Base-by-base conservation (phyloP, 768 basidiomycete genomes). In the Pholiota microspora region DNA sequence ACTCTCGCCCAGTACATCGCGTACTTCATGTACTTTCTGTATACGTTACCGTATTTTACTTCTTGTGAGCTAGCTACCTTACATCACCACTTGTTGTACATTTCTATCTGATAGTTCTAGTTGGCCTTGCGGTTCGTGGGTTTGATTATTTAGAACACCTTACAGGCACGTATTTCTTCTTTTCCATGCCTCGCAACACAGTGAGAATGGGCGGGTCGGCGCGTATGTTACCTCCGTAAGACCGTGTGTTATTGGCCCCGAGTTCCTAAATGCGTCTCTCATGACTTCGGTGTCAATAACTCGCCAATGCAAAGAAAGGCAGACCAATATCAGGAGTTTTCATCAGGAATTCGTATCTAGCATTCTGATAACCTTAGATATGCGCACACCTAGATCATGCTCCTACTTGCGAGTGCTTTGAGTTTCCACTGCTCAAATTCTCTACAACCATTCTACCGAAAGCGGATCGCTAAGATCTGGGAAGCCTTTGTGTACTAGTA, bases 161-260 rank as follows among this genome's bases (percentile, higher is more conserved):
- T 23, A 10, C 40, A 6, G n/a, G n/a, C 40, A 10, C 40, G 21
- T 23, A 21, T n/a, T 42, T 10, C 12, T 10, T 3, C 21, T 18
- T 44, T 12, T 4, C 25, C 28, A 40, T 51, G 18, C 48, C 18
- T 49, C 48, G 13, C 23, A 42, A 25, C 40, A 35, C 51, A 51
- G 51, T 51, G 51, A 51, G 51, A 51, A 36, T 24, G 23, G 51
- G 51, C n/a, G 40, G 36, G 51, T 51, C 51, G 51, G 51, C 40
- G 51, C 18, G 51, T 51, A 42, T 42, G 40, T 35, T 51, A 51
- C 38, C 51, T 51, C 51, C 51, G 51, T 51, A 29, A 12, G 29
- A 24, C 27, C 13, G 21, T 42, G 13, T 7, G 8, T 13, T 51
- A 51, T 51, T 51, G 38, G n/a, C 12, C 18, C 51, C 51, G 51